Conservation (phyloP, 495 filamentous ascomycete species). For the Penicillium salamii region DNA sequence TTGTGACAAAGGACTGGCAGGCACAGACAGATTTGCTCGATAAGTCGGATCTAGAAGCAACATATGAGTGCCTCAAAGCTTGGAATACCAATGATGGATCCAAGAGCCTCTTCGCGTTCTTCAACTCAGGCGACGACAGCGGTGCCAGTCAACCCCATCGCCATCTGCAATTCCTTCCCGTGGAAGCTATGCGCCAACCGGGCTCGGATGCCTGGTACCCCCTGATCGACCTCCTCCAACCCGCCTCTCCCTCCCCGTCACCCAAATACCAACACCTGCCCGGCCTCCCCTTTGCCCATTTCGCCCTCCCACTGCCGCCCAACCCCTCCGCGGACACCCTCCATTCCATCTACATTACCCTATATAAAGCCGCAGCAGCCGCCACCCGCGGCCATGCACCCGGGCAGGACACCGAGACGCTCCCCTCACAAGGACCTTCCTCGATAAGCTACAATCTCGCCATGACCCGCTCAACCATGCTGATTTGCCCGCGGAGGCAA, state of each 20-base stretch:
- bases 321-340: slow-evolving; percentile 40
- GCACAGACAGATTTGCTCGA: slow-evolving; percentile 68
- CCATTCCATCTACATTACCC: slow-evolving; percentile 42
- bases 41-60: slow-evolving; percentile 59
- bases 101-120: slow-evolving; percentile 69
- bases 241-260: slow-evolving; percentile 7
- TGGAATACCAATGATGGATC: slow-evolving; percentile 40
- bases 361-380: slow-evolving; percentile 55
- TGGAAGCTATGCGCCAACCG: slow-evolving; percentile 61
- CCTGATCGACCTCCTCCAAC: slow-evolving; percentile 49
- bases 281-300: slow-evolving; percentile 52
- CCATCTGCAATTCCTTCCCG: slow-evolving; percentile 74
- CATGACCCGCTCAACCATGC: slow-evolving; percentile 67
- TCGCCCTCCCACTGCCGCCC: slow-evolving; percentile 40
- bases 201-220: slow-evolving; percentile 47
- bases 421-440: slow-evolving; percentile 41
- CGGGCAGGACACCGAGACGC: slow-evolving; percentile 2
- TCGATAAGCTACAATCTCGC: slow-evolving; percentile 76
- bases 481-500: slow-evolving; percentile 59
- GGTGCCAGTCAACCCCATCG: slow-evolving; percentile 78
- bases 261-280: slow-evolving; percentile 23
- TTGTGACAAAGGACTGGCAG: slow-evolving; percentile 65
- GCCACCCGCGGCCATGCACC: slow-evolving; percentile 22
- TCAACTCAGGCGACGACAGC: slow-evolving; percentile 75
- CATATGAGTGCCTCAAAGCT: slow-evolving; percentile 61